These are phyloP conservation scores for Mycena amicta DNA, from an alignment of 768 basidiomycete species.

Conservation along the genomic window DNA sequence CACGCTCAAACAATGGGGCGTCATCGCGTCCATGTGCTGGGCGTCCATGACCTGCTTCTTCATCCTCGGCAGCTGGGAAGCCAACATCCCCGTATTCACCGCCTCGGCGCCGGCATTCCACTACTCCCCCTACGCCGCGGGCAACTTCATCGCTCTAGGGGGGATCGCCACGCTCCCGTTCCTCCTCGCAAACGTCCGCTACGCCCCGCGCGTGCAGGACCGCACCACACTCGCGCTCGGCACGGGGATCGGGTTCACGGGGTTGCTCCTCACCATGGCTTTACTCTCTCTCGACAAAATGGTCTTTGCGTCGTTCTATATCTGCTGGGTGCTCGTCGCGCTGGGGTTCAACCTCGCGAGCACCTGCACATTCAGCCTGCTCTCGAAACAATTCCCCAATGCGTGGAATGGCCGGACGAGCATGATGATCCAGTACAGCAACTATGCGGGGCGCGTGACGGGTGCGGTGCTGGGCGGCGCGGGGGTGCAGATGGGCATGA, in stretches of 20 bases:
- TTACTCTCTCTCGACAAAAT: slow-evolving; percentile 44
- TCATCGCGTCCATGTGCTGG: slow-evolving; percentile 57
- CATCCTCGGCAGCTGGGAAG: slow-evolving; percentile 59
- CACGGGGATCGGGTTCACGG: slow-evolving; percentile 49
- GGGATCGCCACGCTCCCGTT: slow-evolving; percentile 66
- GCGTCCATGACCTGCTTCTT: slow-evolving; percentile 64
- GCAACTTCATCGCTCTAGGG: slow-evolving; percentile 72
- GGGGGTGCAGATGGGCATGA: slow-evolving; percentile 1
- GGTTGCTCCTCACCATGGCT: slow-evolving; percentile 53
- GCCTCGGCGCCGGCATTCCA: slow-evolving; percentile 41
- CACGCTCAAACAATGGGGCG: slow-evolving; percentile 43
- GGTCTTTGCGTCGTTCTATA: slow-evolving; percentile 48
- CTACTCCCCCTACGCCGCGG: slow-evolving; percentile 65
- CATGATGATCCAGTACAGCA: slow-evolving; percentile 68
- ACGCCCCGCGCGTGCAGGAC: slow-evolving; percentile 62
- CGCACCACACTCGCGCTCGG: slow-evolving; percentile 60
- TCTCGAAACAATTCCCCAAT: slow-evolving; percentile 70
- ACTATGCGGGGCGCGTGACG: slow-evolving; percentile 63
- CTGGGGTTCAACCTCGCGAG: slow-evolving; percentile 76
- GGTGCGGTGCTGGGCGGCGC: slow-evolving; percentile 71
- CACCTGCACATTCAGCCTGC: slow-evolving; percentile 64
- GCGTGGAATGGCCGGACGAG: slow-evolving; percentile 61
- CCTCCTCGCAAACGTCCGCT: slow-evolving; percentile 60
- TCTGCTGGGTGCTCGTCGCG: slow-evolving; percentile 62
- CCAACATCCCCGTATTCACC: slow-evolving; percentile 56